These are phyloP conservation scores for Diutina catenulata DNA, from an alignment of 1,139 yeast genomes.

Conservation along the genomic window DNA sequence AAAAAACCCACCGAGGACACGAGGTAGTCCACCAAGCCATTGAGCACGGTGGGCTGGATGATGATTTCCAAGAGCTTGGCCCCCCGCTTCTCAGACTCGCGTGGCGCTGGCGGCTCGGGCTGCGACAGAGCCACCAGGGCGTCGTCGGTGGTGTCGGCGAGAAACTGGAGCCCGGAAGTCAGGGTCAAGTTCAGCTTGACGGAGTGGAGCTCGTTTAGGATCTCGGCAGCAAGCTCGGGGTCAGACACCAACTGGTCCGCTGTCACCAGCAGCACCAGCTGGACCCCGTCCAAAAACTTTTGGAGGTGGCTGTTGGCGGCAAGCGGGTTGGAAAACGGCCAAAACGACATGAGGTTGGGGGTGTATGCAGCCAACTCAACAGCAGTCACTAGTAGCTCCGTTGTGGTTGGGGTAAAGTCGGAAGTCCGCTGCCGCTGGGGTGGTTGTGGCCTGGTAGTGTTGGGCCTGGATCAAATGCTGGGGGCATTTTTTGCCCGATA, in stretches of 20 bases:
- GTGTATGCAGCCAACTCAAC: neutral
- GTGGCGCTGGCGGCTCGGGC: neutral
- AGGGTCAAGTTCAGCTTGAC: constrained; percentile 1
- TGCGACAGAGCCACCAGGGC: constrained; percentile 26
- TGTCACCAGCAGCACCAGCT: constrained; percentile 21
- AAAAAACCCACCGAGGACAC: constrained; percentile 29
- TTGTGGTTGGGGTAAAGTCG: too few relatives aligned
- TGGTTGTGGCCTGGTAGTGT: too few relatives aligned
- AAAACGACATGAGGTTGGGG: constrained; percentile 26
- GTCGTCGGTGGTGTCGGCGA: constrained; percentile 14
- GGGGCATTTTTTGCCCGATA: too few relatives aligned
- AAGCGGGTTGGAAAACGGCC: constrained; percentile 35
- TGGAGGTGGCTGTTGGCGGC: constrained; percentile 30
- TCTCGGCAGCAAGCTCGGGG: constrained; percentile 25
- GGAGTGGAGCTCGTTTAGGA: constrained; percentile 25
- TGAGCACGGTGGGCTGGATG: constrained; percentile 34
- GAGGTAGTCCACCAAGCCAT: constrained; percentile 27
- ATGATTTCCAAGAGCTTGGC: constrained; percentile 31
- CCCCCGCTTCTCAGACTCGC: constrained; percentile 18
- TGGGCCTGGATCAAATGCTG: too few relatives aligned
- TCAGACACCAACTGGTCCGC: constrained; percentile 27
- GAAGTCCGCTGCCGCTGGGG: too few relatives aligned
- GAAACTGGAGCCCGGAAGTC: constrained; percentile 1
- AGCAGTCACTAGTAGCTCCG: too few relatives aligned
- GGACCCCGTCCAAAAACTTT: constrained; percentile 29